Evolutionary conservation across 2,329 filamentous ascomycete species (phyloP), one percentile per base, ranked within the genome.

Genomic region (Fusarium sp.): DNA sequence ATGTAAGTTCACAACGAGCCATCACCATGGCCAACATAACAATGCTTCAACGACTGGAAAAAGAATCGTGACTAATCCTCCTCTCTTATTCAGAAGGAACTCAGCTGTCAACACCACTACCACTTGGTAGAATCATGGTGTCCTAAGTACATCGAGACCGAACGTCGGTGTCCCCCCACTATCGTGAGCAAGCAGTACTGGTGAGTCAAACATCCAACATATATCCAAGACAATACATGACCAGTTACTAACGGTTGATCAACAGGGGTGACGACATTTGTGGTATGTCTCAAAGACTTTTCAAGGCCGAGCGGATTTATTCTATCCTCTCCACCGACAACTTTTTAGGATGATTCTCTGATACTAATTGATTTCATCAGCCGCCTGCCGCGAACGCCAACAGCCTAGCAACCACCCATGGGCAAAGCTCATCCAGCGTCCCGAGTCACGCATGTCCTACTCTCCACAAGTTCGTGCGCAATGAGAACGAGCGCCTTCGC

Each of bases 91-190:
- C 65, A 85, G 84, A 84, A 84, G 61, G 83, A 86, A 63, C 80
- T 86, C 62, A 84, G 84, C 76, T 86, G 85, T 65, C 80, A 84
- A 66, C 80, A 81, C 55, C 83, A 86, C 75, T 85, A 84, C 77
- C 84, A 86, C 67, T 74, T 82, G 65, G 81, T 83, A 57, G 81
- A 82, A 62, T 82, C 81, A 26, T 83, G 81, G 81, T 83, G 81
- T 52, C 76, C 79, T 58, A 81, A 82, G 65, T 83, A 83, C 56
- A 83, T 82, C 57, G 79, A 80, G 71, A 83, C 81, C 13, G 80
- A 81, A 65, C 78, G 79, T 62, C 77, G 81, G 65, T 83, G 81
- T 63, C 78, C 79, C 34, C 81, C 81, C 9, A 81, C 75, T 7
- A 80, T 83, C 40, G 81, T 82, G 39, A 82, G 81, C 76, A 83